Base-by-base conservation (phyloP, 1,139 yeast genomes). In the Geotrichum restrictum region DNA sequence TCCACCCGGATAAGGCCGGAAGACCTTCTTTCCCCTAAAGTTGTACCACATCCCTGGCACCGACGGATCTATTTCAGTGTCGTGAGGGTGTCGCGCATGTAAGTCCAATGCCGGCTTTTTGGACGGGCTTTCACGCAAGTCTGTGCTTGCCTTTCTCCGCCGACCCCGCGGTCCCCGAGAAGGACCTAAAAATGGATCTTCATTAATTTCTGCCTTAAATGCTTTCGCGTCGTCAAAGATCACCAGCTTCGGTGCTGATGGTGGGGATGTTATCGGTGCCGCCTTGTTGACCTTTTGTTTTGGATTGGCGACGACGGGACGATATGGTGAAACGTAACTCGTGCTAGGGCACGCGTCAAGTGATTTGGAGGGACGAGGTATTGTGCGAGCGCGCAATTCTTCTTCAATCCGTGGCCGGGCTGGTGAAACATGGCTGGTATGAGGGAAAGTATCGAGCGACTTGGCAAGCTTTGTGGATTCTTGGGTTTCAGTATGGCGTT, bases 11-110 rank as follows among this genome's bases (percentile, higher is more conserved):
- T 68, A 65, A n/a, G 72, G 73, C 33, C 74, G 57, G 51, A 69
- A 70, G 32, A 70, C 63, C 57, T 63, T 62, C 57, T 69, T 70
- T 24, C 74, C 74, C 14, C 74, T 62, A 54, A 71, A 70, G n/a
- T 65, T 68, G 54, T 65, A 70, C 73, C 72, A 68, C 69, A 71
- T 65, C 6, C 72, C 72, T 4, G 63, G 62, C 11, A 60, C 56
- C 18, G 57, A 55, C 16, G 61, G 60, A 7, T 63, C 59, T 11
- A 58, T 45, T 1, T 61, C 56, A 6, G 51, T 41, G 43, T 62
- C 64, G 22, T 65, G 65, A 47, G 62, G 66, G 21, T 54, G 54
- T 14, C 37, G 16, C 13, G 46, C 33, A 32, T 24, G 6, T 7
- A 38, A 16, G 1, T 14, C 42, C 16, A 18, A 7, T 18, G 38